phyloP scores from a whole-genome alignment of 2,329 filamentous ascomycete species.

The Arthrobotrys sphaeroides region DNA sequence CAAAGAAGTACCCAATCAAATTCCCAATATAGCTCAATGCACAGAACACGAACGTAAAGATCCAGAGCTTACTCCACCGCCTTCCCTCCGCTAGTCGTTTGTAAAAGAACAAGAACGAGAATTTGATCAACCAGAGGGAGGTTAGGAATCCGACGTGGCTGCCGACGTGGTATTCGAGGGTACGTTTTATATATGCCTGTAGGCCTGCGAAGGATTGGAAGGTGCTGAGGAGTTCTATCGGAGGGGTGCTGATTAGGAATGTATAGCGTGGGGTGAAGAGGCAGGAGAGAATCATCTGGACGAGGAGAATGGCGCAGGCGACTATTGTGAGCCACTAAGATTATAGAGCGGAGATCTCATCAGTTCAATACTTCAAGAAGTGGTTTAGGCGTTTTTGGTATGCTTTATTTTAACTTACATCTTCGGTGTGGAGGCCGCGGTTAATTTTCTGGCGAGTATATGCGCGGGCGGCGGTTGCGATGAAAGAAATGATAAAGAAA shows the following conservation, averaged over 20 bases:
- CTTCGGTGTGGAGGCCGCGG: slow-evolving; percentile 44
- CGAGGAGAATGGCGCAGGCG: slow-evolving; percentile 15
- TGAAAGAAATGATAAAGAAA: slow-evolving; percentile 36
- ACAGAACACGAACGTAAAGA: slow-evolving; percentile 45
- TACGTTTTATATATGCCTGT: slow-evolving; percentile 28
- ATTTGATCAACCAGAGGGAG: slow-evolving; percentile 47
- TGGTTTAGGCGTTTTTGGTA: background rate
- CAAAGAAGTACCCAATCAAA: slow-evolving; percentile 42
- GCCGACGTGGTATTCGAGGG: slow-evolving; percentile 36
- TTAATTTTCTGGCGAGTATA: slow-evolving; percentile 46
- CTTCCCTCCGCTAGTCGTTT: slow-evolving; percentile 37
- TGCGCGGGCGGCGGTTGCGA: slow-evolving; percentile 24
- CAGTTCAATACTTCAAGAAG: background rate
- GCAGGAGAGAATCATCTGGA: slow-evolving; percentile 27
- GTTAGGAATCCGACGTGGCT: slow-evolving; percentile 48
- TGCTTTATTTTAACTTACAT: slow-evolving; percentile 24
- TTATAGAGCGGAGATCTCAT: background rate
- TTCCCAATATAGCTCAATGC: slow-evolving; percentile 42
- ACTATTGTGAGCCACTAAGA: slow-evolving; percentile 45
- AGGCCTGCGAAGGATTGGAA: background rate
- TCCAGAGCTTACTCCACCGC: slow-evolving; percentile 46
- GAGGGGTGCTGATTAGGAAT: background rate
- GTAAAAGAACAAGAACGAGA: slow-evolving; percentile 51
- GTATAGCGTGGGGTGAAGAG: slow-evolving; percentile 44
- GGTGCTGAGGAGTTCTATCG: background rate